phyloP scores from a whole-genome alignment of 768 basidiomycete species.

The Pleurotus tuoliensis region DNA sequence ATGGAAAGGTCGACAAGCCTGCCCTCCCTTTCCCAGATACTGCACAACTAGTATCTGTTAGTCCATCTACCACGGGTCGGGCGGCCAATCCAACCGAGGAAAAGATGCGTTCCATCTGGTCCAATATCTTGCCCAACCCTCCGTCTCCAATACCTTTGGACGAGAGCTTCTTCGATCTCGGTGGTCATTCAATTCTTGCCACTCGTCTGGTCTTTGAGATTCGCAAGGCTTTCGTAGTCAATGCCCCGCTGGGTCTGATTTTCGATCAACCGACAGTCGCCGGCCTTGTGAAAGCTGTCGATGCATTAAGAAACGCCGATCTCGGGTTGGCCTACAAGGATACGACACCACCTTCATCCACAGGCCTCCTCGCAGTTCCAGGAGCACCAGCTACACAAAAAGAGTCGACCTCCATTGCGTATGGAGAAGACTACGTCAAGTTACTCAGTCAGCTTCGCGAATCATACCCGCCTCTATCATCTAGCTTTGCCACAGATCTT shows the following conservation, averaged over 20 bases:
- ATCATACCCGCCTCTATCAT: slow-evolving; percentile 58
- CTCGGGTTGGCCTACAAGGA: slow-evolving; percentile 59
- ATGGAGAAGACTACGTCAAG: slow-evolving; percentile 72
- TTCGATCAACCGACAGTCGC: slow-evolving; percentile 87
- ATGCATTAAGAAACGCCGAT: slow-evolving; percentile 71
- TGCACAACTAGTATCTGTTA: slow-evolving; percentile 51
- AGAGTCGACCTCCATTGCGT: slow-evolving; percentile 45
- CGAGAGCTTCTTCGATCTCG: slow-evolving; percentile 97
- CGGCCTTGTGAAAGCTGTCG: slow-evolving; percentile 73
- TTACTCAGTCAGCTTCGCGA: slow-evolving; percentile 55
- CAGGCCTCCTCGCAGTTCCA: slow-evolving; percentile 13
- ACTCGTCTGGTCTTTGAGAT: slow-evolving; percentile 97
- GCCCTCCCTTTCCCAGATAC: slow-evolving; percentile 99
- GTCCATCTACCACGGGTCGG: slow-evolving; percentile 27
- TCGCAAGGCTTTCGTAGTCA: slow-evolving; percentile 84
- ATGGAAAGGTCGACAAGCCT: slow-evolving; percentile 99
- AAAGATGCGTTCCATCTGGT: slow-evolving; percentile 83
- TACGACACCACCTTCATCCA: slow-evolving; percentile 12
- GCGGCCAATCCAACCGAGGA: slow-evolving; percentile 67
- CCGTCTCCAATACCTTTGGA: slow-evolving; percentile 78
- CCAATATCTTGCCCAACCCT: slow-evolving; percentile 71
- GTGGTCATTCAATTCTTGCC: slow-evolving; percentile 97
- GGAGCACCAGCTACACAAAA: slow-evolving; percentile 4
- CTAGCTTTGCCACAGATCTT: slow-evolving; percentile 47
- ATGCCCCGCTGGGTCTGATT: slow-evolving; percentile 87